Conservation (phyloP, 2,329 filamentous ascomycete genomes). For the Metarhizium robertsii region DNA sequence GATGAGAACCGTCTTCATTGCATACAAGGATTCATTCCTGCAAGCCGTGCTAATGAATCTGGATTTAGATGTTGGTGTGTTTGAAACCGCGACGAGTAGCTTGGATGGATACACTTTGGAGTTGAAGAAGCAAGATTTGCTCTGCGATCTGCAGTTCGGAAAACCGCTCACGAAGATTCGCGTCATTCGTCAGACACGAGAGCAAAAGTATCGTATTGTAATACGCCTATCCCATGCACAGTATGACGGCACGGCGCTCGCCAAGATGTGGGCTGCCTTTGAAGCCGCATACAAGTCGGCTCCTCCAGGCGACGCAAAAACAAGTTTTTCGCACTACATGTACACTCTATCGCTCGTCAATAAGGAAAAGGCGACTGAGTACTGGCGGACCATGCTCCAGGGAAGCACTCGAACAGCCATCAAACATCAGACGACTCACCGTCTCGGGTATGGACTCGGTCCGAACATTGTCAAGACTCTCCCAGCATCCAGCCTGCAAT, state of each 20-base stretch:
- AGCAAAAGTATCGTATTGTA: neutral
- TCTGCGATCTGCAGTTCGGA: neutral
- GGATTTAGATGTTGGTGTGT: neutral
- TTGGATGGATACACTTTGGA: slow-evolving; percentile 2
- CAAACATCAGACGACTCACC: slow-evolving; percentile 1
- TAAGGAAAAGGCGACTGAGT: neutral
- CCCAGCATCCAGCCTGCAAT: neutral
- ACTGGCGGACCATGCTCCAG: slow-evolving; percentile 1
- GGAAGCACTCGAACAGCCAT: slow-evolving; percentile 1
- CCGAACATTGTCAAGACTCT: slow-evolving; percentile 1
- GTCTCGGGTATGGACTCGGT: neutral
- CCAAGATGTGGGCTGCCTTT: slow-evolving; percentile 1
- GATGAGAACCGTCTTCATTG: slow-evolving; percentile 2
- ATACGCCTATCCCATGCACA: slow-evolving; percentile 3
- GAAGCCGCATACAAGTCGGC: neutral
- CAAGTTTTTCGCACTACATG: neutral
- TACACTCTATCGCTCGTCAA: neutral
- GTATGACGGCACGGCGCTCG: slow-evolving; percentile 3
- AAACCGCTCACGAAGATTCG: neutral
- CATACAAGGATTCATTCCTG: slow-evolving; percentile 3
- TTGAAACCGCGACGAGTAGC: neutral
- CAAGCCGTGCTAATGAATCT: neutral
- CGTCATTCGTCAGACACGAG: neutral
- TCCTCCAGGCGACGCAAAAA: neutral
- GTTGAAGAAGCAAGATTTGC: slow-evolving; percentile 1